Evolutionary conservation across 495 filamentous ascomycete species (phyloP).

Genomic region (Bombardia bombarda): DNA sequence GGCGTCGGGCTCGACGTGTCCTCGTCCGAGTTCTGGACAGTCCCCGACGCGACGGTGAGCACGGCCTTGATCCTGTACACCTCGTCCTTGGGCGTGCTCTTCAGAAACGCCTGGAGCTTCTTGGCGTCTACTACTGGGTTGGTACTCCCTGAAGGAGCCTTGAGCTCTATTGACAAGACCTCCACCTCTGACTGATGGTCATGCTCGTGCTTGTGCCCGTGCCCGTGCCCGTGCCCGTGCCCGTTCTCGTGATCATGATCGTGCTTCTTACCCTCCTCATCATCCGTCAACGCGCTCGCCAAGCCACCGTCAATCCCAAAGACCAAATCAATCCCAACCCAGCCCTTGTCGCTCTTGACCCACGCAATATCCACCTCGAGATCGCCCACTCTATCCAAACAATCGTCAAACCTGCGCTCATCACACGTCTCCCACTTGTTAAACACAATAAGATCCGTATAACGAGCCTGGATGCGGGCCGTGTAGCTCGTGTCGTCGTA

Average conservation of each 20-base stretch:
- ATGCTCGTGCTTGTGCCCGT: conserved; percentile 33
- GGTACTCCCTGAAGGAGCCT: conserved; percentile 19
- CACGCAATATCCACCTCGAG: conserved; percentile 71
- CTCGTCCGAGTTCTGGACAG: conserved; percentile 54
- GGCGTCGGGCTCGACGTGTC: conserved; percentile 19
- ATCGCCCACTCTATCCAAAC: conserved; percentile 77
- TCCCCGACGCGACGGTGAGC: conserved; percentile 45
- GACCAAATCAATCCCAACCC: conserved; percentile 66
- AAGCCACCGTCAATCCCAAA: conserved; percentile 82
- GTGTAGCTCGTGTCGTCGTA: conserved; percentile 89
- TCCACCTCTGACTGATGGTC: conserved; percentile 78
- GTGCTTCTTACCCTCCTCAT: conserved; percentile 17
- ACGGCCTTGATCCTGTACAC: conserved; percentile 94
- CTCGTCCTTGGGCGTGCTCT: conserved; percentile 73
- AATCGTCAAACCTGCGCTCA: conserved; percentile 71
- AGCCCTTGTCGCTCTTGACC: conserved; percentile 72
- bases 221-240: conserved; percentile 14
- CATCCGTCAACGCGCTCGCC: conserved; percentile 48
- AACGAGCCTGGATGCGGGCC: conserved; percentile 75
- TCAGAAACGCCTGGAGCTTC: conserved; percentile 59
- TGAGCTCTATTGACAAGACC: conserved; percentile 68
- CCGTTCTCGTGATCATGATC: conserved; percentile 15
- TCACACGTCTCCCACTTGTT: conserved; percentile 86
- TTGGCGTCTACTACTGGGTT: conserved; percentile 50
- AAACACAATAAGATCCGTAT: conserved; percentile 88